phyloP scores from a whole-genome alignment of 495 filamentous ascomycete genomes.

The Podospora conica region DNA sequence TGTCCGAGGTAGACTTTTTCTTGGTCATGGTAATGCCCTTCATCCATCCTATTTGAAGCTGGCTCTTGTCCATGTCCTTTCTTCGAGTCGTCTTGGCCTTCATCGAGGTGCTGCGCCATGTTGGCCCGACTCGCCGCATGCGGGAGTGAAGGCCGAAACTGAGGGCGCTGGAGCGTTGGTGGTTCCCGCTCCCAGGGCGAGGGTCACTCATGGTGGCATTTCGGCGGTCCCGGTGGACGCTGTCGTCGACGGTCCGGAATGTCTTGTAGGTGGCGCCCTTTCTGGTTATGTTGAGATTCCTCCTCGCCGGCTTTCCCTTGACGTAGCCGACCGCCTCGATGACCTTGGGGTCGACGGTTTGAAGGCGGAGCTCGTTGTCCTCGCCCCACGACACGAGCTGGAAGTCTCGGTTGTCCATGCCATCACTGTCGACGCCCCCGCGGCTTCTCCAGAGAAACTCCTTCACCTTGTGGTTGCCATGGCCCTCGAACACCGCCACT shows the following conservation, averaged over 20 bases:
- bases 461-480: constrained; percentile 76
- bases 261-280: constrained; percentile 81
- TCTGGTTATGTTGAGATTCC: constrained; percentile 67
- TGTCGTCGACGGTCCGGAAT: constrained; percentile 61
- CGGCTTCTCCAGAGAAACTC: constrained; percentile 90
- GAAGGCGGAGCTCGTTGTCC: constrained; percentile 75
- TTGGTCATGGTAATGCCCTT: constrained; percentile 80
- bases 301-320: constrained; percentile 58
- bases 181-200: constrained; percentile 37
- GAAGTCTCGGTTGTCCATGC: constrained; percentile 83
- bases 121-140: constrained; percentile 31
- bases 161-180: constrained; percentile 37
- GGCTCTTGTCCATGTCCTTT: constrained; percentile 54
- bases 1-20: constrained; percentile 35
- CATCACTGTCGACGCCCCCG: constrained; percentile 59
- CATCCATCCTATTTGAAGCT: constrained; percentile 80
- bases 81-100: constrained; percentile 51
- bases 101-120: constrained; percentile 54
- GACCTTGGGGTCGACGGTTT: constrained; percentile 59
- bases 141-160: constrained; percentile 41
- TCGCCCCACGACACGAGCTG: constrained; percentile 91
- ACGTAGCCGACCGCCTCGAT: constrained; percentile 70
- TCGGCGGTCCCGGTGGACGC: constrained; percentile 36
- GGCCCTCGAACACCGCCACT: constrained; percentile 70
- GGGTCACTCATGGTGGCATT: constrained; percentile 46